Percentiles rank a stretch among this genome's conserved stretches.
These are phyloP conservation scores for Purpureocillium lavendulum DNA, from an alignment of 2,329 filamentous ascomycete genomes.

Conservation along the genomic window DNA sequence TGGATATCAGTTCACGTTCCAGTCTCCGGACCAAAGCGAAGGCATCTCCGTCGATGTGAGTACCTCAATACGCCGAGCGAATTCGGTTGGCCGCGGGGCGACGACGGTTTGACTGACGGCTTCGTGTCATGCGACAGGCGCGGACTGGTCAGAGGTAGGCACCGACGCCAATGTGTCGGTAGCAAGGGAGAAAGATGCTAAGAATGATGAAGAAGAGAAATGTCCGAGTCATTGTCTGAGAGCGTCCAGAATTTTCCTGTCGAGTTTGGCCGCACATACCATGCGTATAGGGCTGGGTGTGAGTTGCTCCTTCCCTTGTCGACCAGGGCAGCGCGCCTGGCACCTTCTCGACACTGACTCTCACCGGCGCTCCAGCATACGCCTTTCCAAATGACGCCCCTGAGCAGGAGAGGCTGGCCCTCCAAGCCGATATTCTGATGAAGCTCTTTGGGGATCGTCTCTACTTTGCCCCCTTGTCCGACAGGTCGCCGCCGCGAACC, in stretches of 20 bases:
- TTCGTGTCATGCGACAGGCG: too few species aligned
- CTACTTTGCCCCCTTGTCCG: conserved; percentile 33
- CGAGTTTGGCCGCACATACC: conserved; percentile 37
- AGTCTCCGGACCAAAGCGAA: conserved; percentile 15
- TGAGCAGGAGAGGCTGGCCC: conserved; percentile 31
- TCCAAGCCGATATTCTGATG: conserved; percentile 29
- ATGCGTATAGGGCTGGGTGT: conserved; percentile 39
- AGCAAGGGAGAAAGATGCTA: background rate
- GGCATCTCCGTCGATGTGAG: conserved; percentile 17
- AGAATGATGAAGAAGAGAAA: conserved; percentile 7
- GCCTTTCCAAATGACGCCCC: conserved; percentile 35
- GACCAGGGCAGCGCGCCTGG: background rate
- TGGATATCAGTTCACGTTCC: conserved; percentile 26
- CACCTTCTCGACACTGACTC: background rate
- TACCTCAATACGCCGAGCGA: too few species aligned
- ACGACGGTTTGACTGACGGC: too few species aligned
- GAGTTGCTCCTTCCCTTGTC: conserved; percentile 13
- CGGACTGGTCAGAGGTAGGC: background rate
- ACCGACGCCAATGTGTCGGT: background rate
- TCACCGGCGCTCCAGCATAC: conserved; percentile 25
- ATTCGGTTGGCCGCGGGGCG: too few species aligned
- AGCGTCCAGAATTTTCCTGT: conserved; percentile 32
- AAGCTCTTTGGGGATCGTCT: conserved; percentile 29
- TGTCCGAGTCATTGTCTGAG: conserved; percentile 29
- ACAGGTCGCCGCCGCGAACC: conserved; percentile 22